phyloP scores from a whole-genome alignment of 768 basidiomycete species.

The Cyathus striatus region DNA sequence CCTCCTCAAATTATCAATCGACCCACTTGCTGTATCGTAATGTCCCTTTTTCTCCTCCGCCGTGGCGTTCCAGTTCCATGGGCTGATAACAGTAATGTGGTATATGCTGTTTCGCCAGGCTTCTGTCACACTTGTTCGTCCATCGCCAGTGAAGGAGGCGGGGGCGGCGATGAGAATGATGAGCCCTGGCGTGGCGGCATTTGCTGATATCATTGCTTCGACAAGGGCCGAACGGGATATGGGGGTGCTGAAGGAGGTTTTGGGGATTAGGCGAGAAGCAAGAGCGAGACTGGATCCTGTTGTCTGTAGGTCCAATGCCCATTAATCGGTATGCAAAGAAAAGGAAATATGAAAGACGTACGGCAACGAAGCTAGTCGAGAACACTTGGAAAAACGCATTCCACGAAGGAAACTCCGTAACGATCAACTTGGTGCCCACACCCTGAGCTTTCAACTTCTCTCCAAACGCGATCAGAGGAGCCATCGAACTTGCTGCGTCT shows the following conservation, averaged over 20 bases:
- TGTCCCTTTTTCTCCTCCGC: conserved; percentile 22
- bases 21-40: conserved; percentile 27
- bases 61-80: conserved; percentile 45
- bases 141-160: conserved; percentile 23
- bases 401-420: conserved; percentile 38
- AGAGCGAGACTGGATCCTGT: conserved; percentile 34
- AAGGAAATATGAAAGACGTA: conserved; percentile 12
- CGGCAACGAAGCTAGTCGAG: conserved; percentile 30
- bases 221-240: conserved; percentile 23
- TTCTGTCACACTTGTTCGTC: conserved; percentile 36
- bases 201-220: conserved; percentile 27
- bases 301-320: conserved; percentile 17
- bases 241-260: conserved; percentile 29
- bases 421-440: conserved; percentile 19
- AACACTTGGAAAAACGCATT: conserved; percentile 33
- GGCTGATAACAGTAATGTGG: conserved; percentile 36
- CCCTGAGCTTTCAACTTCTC: conserved; percentile 16
- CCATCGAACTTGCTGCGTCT: conserved; percentile 35
- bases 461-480: conserved; percentile 32
- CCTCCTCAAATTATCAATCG: conserved; percentile 33
- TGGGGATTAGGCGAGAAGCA: conserved; percentile 39
- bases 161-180: conserved; percentile 38
- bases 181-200: conserved; percentile 30
- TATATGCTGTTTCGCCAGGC: conserved; percentile 41
- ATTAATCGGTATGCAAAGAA: conserved; percentile 1